phyloP scores from a whole-genome alignment of 2,329 filamentous ascomycete genomes.

The Colletotrichum tamarilloi region DNA sequence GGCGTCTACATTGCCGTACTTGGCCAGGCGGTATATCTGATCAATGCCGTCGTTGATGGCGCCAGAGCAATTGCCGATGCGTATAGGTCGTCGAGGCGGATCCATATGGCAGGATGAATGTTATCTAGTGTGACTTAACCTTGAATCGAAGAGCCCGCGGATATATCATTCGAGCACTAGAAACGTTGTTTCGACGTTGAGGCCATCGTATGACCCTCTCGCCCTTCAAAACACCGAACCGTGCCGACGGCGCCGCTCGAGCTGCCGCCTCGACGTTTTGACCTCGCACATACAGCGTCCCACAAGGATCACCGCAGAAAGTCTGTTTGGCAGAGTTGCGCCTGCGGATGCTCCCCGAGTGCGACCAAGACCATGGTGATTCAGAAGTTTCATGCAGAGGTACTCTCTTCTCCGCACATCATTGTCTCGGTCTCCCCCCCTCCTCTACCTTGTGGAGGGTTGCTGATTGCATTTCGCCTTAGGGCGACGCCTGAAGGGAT shows the following conservation, averaged over 20 bases:
- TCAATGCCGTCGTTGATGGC: slow-evolving; percentile 42
- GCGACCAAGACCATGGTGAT: background rate
- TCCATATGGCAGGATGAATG: background rate
- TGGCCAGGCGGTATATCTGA: slow-evolving; percentile 40
- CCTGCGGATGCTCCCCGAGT: slow-evolving; percentile 2
- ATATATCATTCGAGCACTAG: background rate
- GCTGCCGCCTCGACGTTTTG: background rate
- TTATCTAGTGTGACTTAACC: too few relatives aligned
- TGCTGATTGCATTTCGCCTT: background rate
- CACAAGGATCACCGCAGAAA: slow-evolving; percentile 23
- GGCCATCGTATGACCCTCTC: background rate
- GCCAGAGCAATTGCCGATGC: slow-evolving; percentile 47
- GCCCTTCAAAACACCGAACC: background rate
- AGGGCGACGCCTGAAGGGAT: background rate
- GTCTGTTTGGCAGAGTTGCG: background rate
- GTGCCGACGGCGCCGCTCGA: background rate
- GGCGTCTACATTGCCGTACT: slow-evolving; percentile 45
- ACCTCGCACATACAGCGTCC: background rate
- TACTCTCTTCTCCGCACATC: background rate
- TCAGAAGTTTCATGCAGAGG: slow-evolving; percentile 22
- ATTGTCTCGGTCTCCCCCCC: background rate
- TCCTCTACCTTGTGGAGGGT: background rate
- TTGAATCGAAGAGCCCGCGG: background rate
- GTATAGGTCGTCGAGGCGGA: slow-evolving; percentile 42
- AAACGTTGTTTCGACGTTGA: background rate